Conservation (phyloP, 1,284 basidiomycete genomes). For the Ceratobasidium sp. region DNA sequence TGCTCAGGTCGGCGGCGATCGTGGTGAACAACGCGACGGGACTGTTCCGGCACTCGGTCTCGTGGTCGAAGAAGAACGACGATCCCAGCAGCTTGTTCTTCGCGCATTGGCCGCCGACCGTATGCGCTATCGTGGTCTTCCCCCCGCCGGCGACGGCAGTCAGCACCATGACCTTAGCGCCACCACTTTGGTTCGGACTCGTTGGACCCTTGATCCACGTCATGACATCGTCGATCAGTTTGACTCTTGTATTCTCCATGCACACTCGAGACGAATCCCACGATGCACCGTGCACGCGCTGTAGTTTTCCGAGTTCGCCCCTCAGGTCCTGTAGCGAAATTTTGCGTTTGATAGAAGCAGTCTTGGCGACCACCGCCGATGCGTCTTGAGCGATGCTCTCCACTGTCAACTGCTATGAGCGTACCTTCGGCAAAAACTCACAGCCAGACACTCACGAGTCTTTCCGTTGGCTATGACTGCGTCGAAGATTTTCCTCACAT, state of each 20-base stretch:
- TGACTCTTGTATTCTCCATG: not conserved
- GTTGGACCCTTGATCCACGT: not conserved
- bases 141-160: conserved; percentile 51
- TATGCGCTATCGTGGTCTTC: conserved; percentile 52
- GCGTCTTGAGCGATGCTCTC: too few relatives aligned
- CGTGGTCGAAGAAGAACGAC: not conserved
- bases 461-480: not conserved
- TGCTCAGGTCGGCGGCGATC: not conserved
- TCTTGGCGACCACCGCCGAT: too few relatives aligned
- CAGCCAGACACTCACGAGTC: not conserved
- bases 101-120: conserved; percentile 48
- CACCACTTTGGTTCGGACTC: not conserved
- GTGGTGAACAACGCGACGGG: not conserved
- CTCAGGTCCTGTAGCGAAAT: too few relatives aligned
- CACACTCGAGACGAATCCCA: conserved; percentile 23
- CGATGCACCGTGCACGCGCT: conserved; percentile 2
- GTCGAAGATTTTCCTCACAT: not conserved
- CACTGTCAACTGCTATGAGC: too few relatives aligned
- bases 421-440: too few relatives aligned
- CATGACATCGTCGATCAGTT: conserved; percentile 4
- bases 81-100: conserved; percentile 46
- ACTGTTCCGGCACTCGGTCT: not conserved
- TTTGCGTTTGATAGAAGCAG: too few relatives aligned
- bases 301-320: conserved; percentile 1
- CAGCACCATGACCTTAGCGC: conserved; percentile 44